Conservation (phyloP, 176 grass and related monocot species). For the Pontederia paniculata region DNA sequence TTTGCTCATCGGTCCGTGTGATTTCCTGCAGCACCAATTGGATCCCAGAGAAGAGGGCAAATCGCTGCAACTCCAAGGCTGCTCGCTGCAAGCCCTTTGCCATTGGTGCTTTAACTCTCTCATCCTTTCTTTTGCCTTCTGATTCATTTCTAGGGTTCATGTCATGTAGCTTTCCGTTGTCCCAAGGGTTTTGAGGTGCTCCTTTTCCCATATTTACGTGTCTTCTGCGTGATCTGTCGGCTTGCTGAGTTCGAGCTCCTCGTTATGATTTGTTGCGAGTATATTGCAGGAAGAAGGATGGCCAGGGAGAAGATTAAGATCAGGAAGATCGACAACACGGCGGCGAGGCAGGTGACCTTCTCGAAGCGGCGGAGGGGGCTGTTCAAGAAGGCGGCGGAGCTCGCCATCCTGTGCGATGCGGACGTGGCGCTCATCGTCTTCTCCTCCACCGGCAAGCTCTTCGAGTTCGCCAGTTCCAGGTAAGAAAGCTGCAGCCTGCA, state of each 20-base stretch:
- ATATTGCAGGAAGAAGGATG: not conserved
- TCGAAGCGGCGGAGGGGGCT: conserved; percentile 67
- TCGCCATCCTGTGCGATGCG: conserved; percentile 70
- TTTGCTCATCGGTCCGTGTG: too few species aligned
- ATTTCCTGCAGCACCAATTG: not conserved
- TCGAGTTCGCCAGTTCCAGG: conserved; percentile 49
- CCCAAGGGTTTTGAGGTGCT: not conserved
- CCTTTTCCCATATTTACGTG: not conserved
- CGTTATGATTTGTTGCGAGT: not conserved
- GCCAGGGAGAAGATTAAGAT: conserved; percentile 62
- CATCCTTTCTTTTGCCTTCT: not conserved
- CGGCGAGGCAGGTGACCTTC: conserved; percentile 78
- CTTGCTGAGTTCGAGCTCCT: not conserved
- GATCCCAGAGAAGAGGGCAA: not conserved
- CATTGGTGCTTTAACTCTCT: not conserved
- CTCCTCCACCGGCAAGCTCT: conserved; percentile 67
- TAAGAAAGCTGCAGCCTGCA: conserved; percentile 15
- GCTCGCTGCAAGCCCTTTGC: not conserved
- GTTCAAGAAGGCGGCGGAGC: conserved; percentile 83
- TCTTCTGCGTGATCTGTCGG: not conserved
- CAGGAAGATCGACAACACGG: conserved; percentile 55
- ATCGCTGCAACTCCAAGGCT: not conserved
- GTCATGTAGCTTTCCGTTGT: not conserved
- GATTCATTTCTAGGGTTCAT: not conserved
- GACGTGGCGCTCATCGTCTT: conserved; percentile 73